Evolutionary conservation across 2,329 filamentous ascomycete species (phyloP).

Genomic region (Xylariaceae sp.): DNA sequence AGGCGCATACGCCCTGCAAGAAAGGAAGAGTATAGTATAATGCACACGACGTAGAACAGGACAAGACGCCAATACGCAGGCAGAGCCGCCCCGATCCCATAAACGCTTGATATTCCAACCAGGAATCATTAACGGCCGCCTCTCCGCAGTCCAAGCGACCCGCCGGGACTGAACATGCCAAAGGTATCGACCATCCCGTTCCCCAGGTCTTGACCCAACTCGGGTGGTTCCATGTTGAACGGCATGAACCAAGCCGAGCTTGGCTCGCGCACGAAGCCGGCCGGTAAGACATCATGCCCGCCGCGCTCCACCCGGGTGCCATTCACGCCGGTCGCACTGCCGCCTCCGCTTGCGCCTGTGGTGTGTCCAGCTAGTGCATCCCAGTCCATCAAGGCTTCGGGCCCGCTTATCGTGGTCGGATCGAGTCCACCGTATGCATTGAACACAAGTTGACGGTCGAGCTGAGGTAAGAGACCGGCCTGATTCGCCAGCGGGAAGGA

Average conservation of each 20-base stretch:
- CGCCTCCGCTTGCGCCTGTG: constrained; percentile 25
- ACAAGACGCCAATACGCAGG: too few species aligned
- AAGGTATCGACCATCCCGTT: constrained; percentile 45
- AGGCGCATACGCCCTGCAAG: not conserved
- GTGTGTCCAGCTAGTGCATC: constrained; percentile 34
- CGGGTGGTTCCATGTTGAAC: constrained; percentile 81
- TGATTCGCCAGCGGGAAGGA: constrained; percentile 46
- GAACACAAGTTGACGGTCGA: constrained; percentile 72
- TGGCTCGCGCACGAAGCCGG: constrained; percentile 36
- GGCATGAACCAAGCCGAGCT: constrained; percentile 84
- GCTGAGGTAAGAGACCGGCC: constrained; percentile 55
- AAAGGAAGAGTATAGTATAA: constrained; percentile 10
- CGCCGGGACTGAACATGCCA: constrained; percentile 40
- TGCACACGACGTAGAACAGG: constrained; percentile 4
- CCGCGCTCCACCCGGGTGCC: constrained; percentile 26
- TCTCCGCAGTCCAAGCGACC: constrained; percentile 24
- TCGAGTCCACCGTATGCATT: constrained; percentile 60
- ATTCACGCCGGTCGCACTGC: constrained; percentile 28
- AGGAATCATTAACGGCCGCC: constrained; percentile 20
- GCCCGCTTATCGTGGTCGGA: constrained; percentile 33
- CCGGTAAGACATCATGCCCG: constrained; percentile 22
- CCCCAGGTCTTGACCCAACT: constrained; percentile 45
- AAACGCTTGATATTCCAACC: not conserved
- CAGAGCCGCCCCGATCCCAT: too few species aligned
- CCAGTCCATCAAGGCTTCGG: constrained; percentile 42